Conservation (phyloP, 805 yeast genomes). For the Metschnikowia peoriensis region DNA sequence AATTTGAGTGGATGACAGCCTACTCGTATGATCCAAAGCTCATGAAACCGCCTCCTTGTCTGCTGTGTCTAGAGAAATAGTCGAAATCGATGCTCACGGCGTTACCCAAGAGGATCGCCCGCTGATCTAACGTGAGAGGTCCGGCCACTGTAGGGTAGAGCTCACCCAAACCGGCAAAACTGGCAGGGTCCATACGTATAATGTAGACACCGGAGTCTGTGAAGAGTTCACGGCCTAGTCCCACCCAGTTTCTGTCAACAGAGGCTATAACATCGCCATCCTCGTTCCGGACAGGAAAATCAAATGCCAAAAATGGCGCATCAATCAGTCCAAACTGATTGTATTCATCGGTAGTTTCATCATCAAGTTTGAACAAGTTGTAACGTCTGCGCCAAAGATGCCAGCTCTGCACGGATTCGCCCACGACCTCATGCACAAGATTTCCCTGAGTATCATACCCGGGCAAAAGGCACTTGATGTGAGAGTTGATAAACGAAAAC, state of each 20-base stretch:
- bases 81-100: slow-evolving; percentile 95
- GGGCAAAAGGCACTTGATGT: slow-evolving; percentile 71
- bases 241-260: slow-evolving; percentile 93
- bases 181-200: slow-evolving; percentile 73
- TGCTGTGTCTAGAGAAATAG: slow-evolving; percentile 90
- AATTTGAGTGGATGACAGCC: not conserved
- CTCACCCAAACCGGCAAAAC: slow-evolving; percentile 58
- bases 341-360: slow-evolving; percentile 43
- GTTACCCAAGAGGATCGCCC: slow-evolving; percentile 81
- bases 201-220: slow-evolving; percentile 95
- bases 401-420: slow-evolving; percentile 92
- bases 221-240: slow-evolving; percentile 86
- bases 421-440: slow-evolving; percentile 51
- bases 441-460: slow-evolving; percentile 38
- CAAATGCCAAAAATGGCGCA: slow-evolving; percentile 82
- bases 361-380: slow-evolving; percentile 62
- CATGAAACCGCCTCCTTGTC: slow-evolving; percentile 47
- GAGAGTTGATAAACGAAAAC: slow-evolving; percentile 86
- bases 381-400: slow-evolving; percentile 91
- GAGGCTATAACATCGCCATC: slow-evolving; percentile 61
- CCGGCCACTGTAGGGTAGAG: slow-evolving; percentile 50
- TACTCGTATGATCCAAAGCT: slow-evolving; percentile 29
- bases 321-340: slow-evolving; percentile 86
- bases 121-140: slow-evolving; percentile 69
- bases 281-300: slow-evolving; percentile 71